Base-by-base conservation (phyloP, 495 filamentous ascomycete genomes). In the Penicillium tannophilum region DNA sequence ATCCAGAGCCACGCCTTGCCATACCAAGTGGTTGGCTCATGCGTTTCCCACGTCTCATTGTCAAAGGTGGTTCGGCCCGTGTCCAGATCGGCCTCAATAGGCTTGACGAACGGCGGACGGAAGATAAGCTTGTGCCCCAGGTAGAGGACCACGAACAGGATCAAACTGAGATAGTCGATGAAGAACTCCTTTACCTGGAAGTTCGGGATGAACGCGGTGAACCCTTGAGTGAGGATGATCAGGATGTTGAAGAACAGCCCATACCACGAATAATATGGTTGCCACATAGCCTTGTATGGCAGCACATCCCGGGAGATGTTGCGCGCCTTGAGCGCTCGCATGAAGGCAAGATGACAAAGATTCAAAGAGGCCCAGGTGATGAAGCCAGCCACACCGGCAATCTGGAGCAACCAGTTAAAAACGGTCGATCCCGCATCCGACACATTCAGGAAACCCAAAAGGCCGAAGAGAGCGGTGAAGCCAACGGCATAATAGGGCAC, bases 211-310 rank as follows among this genome's bases (percentile, higher is more conserved):
- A 88, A 91, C 3, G 79, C 72, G 5, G 82, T 87, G 68, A 91
- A 91, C 6, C 88, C 88, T 68, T 90, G 86, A 5, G 87, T 89
- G 14, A 91, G 41, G 49, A 84, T 82, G 61, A 90, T 86, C 44
- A 90, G 66, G 23, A 82, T 56, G 74, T 81, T 86, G 76, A 88
- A 88, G 60, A 84, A 81, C 30, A 90, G 75, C 5, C 86, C 88
- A 61, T 83, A 83, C 71, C 75, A 84, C 11, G 83, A 77, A 42
- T 79, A 74, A 67, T 73, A 89, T 3, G 85, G 85, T 68, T 88
- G 84, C 62, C 79, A 74, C 19, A 80, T 72, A 10, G 83, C 80
- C 51, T 79, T 76, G 68, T 84, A 90, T 0, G 85, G 84, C 30
- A 89, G 72, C 4, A 81, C 69, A 56, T 84, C 76, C 11, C 77